Conservation (phyloP, 2,329 filamentous ascomycete genomes). For the Calonectria pseudoturangicola region DNA sequence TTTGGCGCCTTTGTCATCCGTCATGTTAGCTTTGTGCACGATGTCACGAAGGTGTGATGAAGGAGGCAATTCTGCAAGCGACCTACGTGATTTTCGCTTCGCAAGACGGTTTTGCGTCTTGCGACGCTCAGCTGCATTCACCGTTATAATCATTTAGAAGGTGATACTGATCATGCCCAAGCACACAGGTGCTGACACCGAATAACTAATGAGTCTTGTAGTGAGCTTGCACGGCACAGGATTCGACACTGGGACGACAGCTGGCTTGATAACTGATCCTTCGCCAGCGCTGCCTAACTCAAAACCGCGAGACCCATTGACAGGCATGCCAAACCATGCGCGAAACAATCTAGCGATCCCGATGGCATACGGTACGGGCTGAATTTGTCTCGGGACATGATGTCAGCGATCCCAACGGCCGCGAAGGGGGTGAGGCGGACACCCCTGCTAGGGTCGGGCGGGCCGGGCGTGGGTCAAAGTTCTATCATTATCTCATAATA, state of each 20-base stretch:
- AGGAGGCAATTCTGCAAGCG: not conserved
- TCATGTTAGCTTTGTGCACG: slow-evolving; percentile 1
- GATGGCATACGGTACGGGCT: not conserved
- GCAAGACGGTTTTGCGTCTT: slow-evolving; percentile 29
- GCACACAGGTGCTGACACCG: not conserved
- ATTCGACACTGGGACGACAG: not conserved
- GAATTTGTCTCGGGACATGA: slow-evolving; percentile 7
- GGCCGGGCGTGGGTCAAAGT: not conserved
- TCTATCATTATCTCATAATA: slow-evolving; percentile 13
- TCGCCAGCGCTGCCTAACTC: slow-evolving; percentile 7
- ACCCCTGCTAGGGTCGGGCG: not conserved
- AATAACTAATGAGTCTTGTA: slow-evolving; percentile 12
- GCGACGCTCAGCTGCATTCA: slow-evolving; percentile 29
- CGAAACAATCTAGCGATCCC: slow-evolving; percentile 8
- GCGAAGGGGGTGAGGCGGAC: not conserved
- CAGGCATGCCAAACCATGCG: slow-evolving; percentile 8
- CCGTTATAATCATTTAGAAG: slow-evolving; percentile 20
- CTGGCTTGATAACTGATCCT: slow-evolving; percentile 21
- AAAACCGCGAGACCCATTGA: slow-evolving; percentile 18
- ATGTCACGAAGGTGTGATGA: not conserved
- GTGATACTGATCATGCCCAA: slow-evolving; percentile 13
- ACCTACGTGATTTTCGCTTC: slow-evolving; percentile 29
- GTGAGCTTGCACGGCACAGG: slow-evolving; percentile 1
- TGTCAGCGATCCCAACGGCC: slow-evolving; percentile 6
- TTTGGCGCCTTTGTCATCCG: slow-evolving; percentile 2